Evolutionary conservation across 2,329 filamentous ascomycete species (phyloP).

Genomic region (Coniella vitis): DNA sequence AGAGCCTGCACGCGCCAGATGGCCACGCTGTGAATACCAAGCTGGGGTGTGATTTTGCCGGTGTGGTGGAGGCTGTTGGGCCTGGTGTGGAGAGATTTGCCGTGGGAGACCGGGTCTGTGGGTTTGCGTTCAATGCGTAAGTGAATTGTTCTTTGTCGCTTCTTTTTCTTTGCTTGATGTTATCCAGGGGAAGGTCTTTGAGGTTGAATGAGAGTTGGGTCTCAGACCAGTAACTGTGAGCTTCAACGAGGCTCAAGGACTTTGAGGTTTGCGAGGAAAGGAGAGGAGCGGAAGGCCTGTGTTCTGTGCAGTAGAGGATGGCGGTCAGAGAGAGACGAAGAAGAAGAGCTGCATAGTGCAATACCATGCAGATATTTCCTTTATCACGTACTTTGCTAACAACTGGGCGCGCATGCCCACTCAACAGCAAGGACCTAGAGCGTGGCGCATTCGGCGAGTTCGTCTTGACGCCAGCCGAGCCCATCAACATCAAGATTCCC

Average conservation of each 20-base stretch:
- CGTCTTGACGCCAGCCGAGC: conserved; percentile 30
- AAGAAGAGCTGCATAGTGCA: too few species aligned
- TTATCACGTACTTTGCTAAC: neutral
- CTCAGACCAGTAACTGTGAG: too few species aligned
- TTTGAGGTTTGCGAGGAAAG: too few species aligned
- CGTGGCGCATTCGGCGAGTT: conserved; percentile 38
- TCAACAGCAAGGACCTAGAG: conserved; percentile 30
- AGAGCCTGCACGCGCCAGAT: neutral
- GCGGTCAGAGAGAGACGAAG: too few species aligned
- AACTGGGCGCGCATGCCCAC: neutral
- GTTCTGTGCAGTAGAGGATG: too few species aligned
- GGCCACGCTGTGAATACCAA: neutral
- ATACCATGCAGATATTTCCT: too few species aligned
- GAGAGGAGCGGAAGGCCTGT: neutral
- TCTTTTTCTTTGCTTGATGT: too few species aligned
- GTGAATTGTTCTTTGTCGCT: neutral
- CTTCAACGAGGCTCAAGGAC: too few species aligned
- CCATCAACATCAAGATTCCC: conserved; percentile 36
- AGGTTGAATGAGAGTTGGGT: too few species aligned
- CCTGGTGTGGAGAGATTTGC: conserved; percentile 35
- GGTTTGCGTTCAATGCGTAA: conserved; percentile 5
- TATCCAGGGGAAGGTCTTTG: too few species aligned
- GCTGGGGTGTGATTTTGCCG: conserved; percentile 36
- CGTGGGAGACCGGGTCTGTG: conserved; percentile 39
- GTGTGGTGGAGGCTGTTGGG: conserved; percentile 40